phyloP scores from a whole-genome alignment of 2,329 filamentous ascomycete species.

The Diplodia seriata region DNA sequence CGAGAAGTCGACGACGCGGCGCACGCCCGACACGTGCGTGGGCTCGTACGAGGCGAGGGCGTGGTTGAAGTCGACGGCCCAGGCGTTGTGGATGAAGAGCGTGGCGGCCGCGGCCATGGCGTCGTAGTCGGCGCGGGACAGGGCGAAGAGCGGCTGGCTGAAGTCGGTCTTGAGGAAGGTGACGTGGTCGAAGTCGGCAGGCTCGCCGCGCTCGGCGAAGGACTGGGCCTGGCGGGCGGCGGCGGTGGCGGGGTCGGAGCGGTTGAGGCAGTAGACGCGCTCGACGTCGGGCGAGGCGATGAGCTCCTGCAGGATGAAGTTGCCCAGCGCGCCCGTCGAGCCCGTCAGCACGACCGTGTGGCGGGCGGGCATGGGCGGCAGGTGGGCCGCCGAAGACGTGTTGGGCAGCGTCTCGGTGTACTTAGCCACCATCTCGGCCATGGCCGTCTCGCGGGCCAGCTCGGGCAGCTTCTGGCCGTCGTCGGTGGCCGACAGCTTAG shows the following conservation, averaged over 20 bases:
- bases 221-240: slow-evolving; percentile 22
- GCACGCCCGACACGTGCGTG: slow-evolving; percentile 42
- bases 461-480: slow-evolving; percentile 12
- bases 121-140: slow-evolving; percentile 17
- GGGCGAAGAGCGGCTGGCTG: slow-evolving; percentile 32
- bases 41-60: slow-evolving; percentile 42
- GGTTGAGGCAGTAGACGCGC: slow-evolving; percentile 35
- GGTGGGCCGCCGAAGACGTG: background rate
- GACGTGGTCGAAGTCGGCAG: slow-evolving; percentile 28
- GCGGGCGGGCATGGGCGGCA: slow-evolving; percentile 4
- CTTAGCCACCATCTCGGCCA: slow-evolving; percentile 42
- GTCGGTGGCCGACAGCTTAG: slow-evolving; percentile 33
- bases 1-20: slow-evolving; percentile 48
- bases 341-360: slow-evolving; percentile 36
- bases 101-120: slow-evolving; percentile 35
- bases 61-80: slow-evolving; percentile 50
- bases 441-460: slow-evolving; percentile 36
- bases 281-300: slow-evolving; percentile 30
- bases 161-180: slow-evolving; percentile 33
- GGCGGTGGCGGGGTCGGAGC: slow-evolving; percentile 18
- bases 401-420: slow-evolving; percentile 39
- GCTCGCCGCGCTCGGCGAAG: slow-evolving; percentile 24
- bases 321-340: slow-evolving; percentile 35
- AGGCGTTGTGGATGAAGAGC: slow-evolving; percentile 48
- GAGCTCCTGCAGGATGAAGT: slow-evolving; percentile 34